Percentiles rank a stretch among this genome's conserved stretches.
phyloP scores from a whole-genome alignment of 2,329 filamentous ascomycete genomes.

The Elsinoe batatas region DNA sequence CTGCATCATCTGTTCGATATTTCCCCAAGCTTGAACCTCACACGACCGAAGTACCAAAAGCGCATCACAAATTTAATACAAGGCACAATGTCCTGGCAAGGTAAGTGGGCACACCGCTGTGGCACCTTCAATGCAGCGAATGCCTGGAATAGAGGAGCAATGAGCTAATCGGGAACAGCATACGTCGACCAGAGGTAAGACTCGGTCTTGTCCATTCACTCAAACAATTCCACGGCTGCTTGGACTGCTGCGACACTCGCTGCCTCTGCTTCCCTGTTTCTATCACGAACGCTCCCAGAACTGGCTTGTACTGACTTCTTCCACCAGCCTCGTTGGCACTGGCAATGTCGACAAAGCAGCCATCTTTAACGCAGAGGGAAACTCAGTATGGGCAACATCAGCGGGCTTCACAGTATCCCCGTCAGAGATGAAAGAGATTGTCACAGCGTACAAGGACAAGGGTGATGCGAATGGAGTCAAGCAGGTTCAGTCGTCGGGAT shows the following conservation, averaged over 20 bases:
- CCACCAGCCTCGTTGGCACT: slow-evolving; percentile 62
- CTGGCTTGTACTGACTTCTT: slow-evolving; percentile 5
- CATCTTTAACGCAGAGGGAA: slow-evolving; percentile 72
- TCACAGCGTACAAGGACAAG: slow-evolving; percentile 43
- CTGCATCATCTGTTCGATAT: not conserved
- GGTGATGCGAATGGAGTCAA: slow-evolving; percentile 44
- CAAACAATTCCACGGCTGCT: not conserved
- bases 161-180: slow-evolving; percentile 31
- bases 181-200: slow-evolving; percentile 54
- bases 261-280: not conserved
- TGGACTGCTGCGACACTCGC: not conserved
- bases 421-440: slow-evolving; percentile 46
- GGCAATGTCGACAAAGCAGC: slow-evolving; percentile 75
- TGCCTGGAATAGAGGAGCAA: slow-evolving; percentile 7
- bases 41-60: not conserved
- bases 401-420: slow-evolving; percentile 56
- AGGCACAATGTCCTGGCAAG: slow-evolving; percentile 65
- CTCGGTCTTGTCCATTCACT: not conserved
- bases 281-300: not conserved
- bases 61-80: slow-evolving; percentile 13
- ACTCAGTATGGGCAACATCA: slow-evolving; percentile 67
- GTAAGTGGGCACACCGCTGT: slow-evolving; percentile 34
- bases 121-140: not conserved
- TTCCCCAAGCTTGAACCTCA: slow-evolving; percentile 11
- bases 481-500: slow-evolving; percentile 59